Base-by-base conservation (phyloP, 2,329 filamentous ascomycete genomes). In the Trichophyton benhamiae region DNA sequence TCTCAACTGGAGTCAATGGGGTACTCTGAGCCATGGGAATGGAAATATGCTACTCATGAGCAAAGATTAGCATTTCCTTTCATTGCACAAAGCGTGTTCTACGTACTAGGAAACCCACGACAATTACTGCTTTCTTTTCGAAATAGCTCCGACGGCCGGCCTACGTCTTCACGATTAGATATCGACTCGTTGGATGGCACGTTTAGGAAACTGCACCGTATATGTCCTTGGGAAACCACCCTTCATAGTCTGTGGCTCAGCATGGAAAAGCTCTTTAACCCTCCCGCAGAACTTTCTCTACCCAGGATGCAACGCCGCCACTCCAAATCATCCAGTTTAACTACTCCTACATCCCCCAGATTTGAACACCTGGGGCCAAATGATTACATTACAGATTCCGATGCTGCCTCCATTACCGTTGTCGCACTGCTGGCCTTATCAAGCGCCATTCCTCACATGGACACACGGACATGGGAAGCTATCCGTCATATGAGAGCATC, bases 21-120 rank as follows among this genome's bases (percentile, higher is more conserved):
- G 8, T 72, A 67, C 46, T 71, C 72, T 46, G 73, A 76, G 8
- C 69, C 71, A 30, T 69, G 70, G 4, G 71, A 74, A 30, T 75
- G 73, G 72, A 67, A 64, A 49, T 72, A 70, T 66, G 72, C 74
- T 52, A 73, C 73, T n/a, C 61, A 63, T 44, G 67, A 67, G 3
- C 74, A 76, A 61, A 72, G 72, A 17, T 65, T 72, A 49, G 70
- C 67, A 15, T 76, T 74, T 58, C 68, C 73, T 3, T 78, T 78
- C 63, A 63, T 78, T 58, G 69, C 72, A 6, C 77, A 79, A 63
- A 78, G 76, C 60, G 69, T 78, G 0, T 75, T 73, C 62, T 79
- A 74, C 63, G 71, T 75, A 13, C 63, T 79, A 52, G 73, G 76
- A 63, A 73, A 68, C 59, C 70, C 74, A 22, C 70, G 66, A 33